Evolutionary conservation across 2,329 filamentous ascomycete genomes (phyloP), one percentile per base, ranked within the genome.

Genomic region (Purpureocillium takamizusanense): DNA sequence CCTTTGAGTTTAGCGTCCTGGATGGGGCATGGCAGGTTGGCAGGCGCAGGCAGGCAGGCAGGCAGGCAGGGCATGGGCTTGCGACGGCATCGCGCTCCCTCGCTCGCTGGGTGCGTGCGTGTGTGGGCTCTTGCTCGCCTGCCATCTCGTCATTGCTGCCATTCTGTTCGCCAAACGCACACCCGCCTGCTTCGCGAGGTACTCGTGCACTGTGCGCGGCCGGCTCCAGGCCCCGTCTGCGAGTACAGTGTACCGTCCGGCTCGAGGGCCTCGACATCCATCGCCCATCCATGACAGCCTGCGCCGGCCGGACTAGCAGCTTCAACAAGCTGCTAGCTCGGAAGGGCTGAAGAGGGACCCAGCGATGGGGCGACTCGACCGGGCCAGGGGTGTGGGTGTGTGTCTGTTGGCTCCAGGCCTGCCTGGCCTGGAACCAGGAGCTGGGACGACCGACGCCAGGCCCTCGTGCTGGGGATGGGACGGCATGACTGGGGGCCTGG

Each of bases 311-410:
- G 27, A 30, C 35, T 17, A 28, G 21, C 21, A 25, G 21, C 21
- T 25, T 6, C 21, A 25, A 34, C 37, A 38, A 32, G 41, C 43
- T 51, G 50, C 55, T 61, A 61, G 58, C 54, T 57, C 44, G 48
- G 55, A 51, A 61, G 56, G 59, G 59, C 59, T 62, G 59, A 62
- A 56, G 44, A 52, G 50, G n/a, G 52, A 49, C 45, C 49, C 42
- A 50, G 49, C 44, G 25, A 38, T 38, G 21, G 21, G 39, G 36
- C 36, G 41, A 38, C 27, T 39, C 23, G 31, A 18, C 36, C 29
- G 30, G 16, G 27, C 25, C 16, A 28, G 34, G 33, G 35, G 35
- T 43, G 39, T 25, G 21, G 21, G 21, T 25, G 21, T 25, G 21
- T 25, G 21, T 25, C 21, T 34, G 25, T 27, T 37, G 29, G 33